Percentiles rank a stretch among this genome's conserved stretches.
These are phyloP conservation scores for Drechslerella coelobrocha DNA, from an alignment of 2,329 filamentous ascomycete species.

Conservation along the genomic window DNA sequence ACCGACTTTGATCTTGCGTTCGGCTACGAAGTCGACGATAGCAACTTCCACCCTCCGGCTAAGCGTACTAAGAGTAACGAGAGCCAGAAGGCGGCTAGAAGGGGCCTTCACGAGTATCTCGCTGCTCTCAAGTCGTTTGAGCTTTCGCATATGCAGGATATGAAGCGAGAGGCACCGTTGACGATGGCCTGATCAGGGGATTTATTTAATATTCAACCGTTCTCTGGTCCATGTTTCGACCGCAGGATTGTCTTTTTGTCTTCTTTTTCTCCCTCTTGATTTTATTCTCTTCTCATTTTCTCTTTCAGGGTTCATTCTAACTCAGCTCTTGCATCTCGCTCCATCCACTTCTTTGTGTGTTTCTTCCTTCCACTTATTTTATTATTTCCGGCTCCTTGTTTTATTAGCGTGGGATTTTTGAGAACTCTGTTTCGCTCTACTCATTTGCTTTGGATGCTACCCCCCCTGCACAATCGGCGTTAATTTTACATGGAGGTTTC, in stretches of 20 bases:
- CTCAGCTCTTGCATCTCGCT: constrained; percentile 15
- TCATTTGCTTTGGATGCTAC: constrained; percentile 3
- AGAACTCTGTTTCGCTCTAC: constrained; percentile 9
- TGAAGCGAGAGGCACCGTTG: constrained; percentile 45
- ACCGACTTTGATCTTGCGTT: constrained; percentile 41
- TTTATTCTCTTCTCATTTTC: constrained; percentile 12
- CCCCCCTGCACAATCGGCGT: constrained; percentile 41
- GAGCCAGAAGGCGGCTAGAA: constrained; percentile 44
- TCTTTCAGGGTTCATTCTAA: too few species aligned
- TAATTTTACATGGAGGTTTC: constrained; percentile 39
- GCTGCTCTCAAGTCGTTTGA: constrained; percentile 50
- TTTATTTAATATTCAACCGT: constrained; percentile 18
- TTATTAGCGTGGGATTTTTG: constrained; percentile 43
- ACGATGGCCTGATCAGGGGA: constrained; percentile 38
- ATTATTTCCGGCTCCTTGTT: constrained; percentile 19
- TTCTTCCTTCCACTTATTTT: constrained; percentile 13
- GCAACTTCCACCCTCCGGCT: constrained; percentile 41
- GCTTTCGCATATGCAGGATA: constrained; percentile 45
- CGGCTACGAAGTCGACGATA: constrained; percentile 46
- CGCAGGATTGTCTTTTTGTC: constrained; percentile 3
- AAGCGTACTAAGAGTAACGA: constrained; percentile 50
- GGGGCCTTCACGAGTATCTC: constrained; percentile 47
- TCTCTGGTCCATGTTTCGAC: too few species aligned
- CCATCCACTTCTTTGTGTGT: constrained; percentile 11
- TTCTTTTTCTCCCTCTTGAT: background rate